A percentile compares a stretch with the other conserved stretches of the same genome.
Conservation (phyloP, 2,329 filamentous ascomycete genomes). For the Fusarium sp. region DNA sequence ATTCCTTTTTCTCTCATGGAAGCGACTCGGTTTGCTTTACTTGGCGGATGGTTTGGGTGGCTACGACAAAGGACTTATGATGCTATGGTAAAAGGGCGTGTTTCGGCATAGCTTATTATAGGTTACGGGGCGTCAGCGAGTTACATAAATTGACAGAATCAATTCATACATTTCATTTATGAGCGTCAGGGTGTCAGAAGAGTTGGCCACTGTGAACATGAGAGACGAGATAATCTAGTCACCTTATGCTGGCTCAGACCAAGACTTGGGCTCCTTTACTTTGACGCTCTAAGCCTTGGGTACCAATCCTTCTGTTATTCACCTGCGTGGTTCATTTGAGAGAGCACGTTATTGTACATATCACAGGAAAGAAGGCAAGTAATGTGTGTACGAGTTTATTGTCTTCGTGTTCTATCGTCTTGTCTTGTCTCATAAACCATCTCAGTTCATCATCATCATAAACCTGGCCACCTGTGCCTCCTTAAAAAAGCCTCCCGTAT, state of each 20-base stretch:
- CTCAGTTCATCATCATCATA: slow-evolving; percentile 22
- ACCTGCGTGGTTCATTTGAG: background rate
- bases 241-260: fast-evolving
- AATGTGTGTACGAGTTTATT: slow-evolving; percentile 10
- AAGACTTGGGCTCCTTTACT: background rate
- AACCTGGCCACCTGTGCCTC: slow-evolving; percentile 16
- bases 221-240: too few relatives aligned
- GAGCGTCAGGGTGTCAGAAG: fast-evolving
- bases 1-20: slow-evolving; percentile 35
- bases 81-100: slow-evolving; percentile 10
- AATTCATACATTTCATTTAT: slow-evolving; percentile 18
- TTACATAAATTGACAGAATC: slow-evolving; percentile 42
- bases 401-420: background rate
- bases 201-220: fast-evolving
- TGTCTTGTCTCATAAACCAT: slow-evolving; percentile 10
- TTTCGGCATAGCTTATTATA: slow-evolving; percentile 17
- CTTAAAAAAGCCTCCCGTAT: slow-evolving; percentile 20
- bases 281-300: fast-evolving
- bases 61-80: slow-evolving; percentile 15
- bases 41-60: slow-evolving; percentile 12
- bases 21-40: slow-evolving; percentile 19
- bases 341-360: background rate
- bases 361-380: background rate
- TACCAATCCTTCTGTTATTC: background rate
- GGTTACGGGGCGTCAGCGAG: slow-evolving; percentile 16